Conservation (phyloP, 2,329 filamentous ascomycete species). For the Cytospora paraplurivora region DNA sequence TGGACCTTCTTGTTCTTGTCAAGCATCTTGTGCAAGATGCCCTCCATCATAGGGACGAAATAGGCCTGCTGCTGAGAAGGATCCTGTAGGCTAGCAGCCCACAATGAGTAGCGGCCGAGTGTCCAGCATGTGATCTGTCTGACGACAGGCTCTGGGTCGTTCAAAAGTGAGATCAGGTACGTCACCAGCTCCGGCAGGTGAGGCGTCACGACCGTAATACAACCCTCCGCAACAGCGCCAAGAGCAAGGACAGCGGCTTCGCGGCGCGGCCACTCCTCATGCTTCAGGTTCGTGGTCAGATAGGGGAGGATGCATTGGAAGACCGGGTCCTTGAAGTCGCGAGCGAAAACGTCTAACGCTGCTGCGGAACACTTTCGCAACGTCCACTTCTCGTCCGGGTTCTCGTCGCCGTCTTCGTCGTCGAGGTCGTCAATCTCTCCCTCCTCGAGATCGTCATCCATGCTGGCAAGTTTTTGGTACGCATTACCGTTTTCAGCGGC, state of each 20-base stretch:
- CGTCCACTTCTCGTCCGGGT: constrained; percentile 92
- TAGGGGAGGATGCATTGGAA: constrained; percentile 94
- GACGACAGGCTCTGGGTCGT: constrained; percentile 86
- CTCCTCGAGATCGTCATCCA: constrained; percentile 80
- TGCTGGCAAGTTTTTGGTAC: constrained; percentile 57
- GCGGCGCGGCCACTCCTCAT: constrained; percentile 86
- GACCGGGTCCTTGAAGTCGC: constrained; percentile 83
- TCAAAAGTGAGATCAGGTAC: constrained; percentile 83
- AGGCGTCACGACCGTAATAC: constrained; percentile 84
- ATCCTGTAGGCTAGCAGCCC: constrained; percentile 78
- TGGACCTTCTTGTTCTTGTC: constrained; percentile 98
- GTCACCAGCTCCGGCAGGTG: constrained; percentile 89
- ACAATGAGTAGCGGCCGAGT: constrained; percentile 86
- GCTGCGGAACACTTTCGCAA: constrained; percentile 96
- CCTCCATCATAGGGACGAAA: constrained; percentile 97
- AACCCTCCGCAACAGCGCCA: constrained; percentile 92
- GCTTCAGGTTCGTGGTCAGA: constrained; percentile 83
- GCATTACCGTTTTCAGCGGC: constrained; percentile 55
- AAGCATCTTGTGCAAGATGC: constrained; percentile 90
- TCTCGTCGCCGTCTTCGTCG: constrained; percentile 74
- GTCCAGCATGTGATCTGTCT: constrained; percentile 98
- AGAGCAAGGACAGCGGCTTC: constrained; percentile 94
- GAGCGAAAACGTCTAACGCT: constrained; percentile 89
- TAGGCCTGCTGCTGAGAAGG: constrained; percentile 69
- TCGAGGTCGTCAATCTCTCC: constrained; percentile 80